Conservation (phyloP, 805 yeast genomes). For the Cyberlindnera xishuangbannaensis region DNA sequence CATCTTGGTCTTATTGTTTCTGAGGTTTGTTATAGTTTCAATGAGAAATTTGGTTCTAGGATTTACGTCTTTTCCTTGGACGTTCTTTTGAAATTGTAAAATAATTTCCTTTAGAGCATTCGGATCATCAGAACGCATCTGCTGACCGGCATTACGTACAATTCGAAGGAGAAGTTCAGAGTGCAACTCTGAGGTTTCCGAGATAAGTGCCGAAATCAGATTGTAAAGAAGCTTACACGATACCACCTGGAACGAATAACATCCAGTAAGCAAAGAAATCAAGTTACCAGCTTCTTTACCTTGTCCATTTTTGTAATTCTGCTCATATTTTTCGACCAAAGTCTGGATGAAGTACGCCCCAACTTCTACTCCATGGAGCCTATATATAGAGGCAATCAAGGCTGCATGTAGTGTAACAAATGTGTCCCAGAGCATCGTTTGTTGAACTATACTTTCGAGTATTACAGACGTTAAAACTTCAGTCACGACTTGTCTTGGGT, state of each 20-base stretch:
- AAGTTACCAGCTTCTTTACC: slow-evolving; percentile 57
- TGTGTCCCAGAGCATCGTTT: slow-evolving; percentile 66
- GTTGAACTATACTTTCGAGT: slow-evolving; percentile 56
- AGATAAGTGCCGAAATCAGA: slow-evolving; percentile 48
- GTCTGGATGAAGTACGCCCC: slow-evolving; percentile 84
- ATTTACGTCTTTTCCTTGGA: slow-evolving; percentile 33
- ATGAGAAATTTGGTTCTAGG: slow-evolving; percentile 77
- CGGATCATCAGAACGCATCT: slow-evolving; percentile 88
- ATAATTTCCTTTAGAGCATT: slow-evolving; percentile 76
- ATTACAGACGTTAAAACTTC: slow-evolving; percentile 59
- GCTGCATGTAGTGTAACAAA: slow-evolving; percentile 78
- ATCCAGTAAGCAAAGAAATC: slow-evolving; percentile 66
- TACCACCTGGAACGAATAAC: slow-evolving; percentile 72
- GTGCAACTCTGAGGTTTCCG: slow-evolving; percentile 57
- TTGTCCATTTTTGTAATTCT: slow-evolving; percentile 32
- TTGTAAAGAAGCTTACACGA: slow-evolving; percentile 76
- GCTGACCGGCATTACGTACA: slow-evolving; percentile 72
- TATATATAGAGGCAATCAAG: slow-evolving; percentile 66
- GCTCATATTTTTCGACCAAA: slow-evolving; percentile 64
- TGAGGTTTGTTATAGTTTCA: slow-evolving; percentile 80
- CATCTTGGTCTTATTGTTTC: slow-evolving; percentile 71
- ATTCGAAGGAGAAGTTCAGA: slow-evolving; percentile 75
- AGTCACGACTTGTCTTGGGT: slow-evolving; percentile 78
- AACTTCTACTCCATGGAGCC: slow-evolving; percentile 78
- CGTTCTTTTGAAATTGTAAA: slow-evolving; percentile 39